Evolutionary conservation across 257 asterid genomes (phyloP).

Genomic region (Plantago ovata): DNA sequence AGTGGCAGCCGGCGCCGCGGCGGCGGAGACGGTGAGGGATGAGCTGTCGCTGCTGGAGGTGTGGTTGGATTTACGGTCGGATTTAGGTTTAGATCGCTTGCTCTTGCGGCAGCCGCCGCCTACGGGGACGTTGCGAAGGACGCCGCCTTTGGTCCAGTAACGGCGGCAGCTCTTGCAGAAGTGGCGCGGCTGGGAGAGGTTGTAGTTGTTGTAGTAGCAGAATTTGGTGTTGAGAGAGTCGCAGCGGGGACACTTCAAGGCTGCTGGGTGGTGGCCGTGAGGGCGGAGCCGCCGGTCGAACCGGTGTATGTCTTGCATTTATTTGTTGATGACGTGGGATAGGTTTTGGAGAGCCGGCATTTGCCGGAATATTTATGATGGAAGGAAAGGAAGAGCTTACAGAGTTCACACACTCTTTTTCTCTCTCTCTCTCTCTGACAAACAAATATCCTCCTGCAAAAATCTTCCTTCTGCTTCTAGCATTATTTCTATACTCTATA

Average conservation of each 20-base stretch:
- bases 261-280: conserved; percentile 36
- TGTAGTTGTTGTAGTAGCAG: conserved; percentile 85
- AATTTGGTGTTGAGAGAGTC: conserved; percentile 82
- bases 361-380: no score
- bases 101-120: conserved; percentile 95
- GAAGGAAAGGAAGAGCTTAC: conserved; percentile 12
- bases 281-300: conserved; percentile 59
- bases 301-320: conserved; percentile 61
- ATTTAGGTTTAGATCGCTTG: conserved; percentile 53
- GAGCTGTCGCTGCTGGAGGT: conserved; percentile 79
- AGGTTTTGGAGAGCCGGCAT: conserved; percentile 14
- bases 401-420: no score
- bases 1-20: conserved; percentile 16
- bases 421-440: conserved; percentile 27
- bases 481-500: conserved; percentile 16
- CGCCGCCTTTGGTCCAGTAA: conserved; percentile 97
- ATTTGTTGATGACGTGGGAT: neutral
- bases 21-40: conserved; percentile 51
- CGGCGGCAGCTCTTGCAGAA: conserved; percentile 88
- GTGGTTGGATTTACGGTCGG: conserved; percentile 32
- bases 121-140: conserved; percentile 87
- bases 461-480: conserved; percentile 22
- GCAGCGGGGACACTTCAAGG: conserved; percentile 86
- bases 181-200: conserved; percentile 90
- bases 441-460: conserved; percentile 48